Evolutionary conservation across 805 yeast species (phyloP).

Genomic region (Torulaspora maleeae): DNA sequence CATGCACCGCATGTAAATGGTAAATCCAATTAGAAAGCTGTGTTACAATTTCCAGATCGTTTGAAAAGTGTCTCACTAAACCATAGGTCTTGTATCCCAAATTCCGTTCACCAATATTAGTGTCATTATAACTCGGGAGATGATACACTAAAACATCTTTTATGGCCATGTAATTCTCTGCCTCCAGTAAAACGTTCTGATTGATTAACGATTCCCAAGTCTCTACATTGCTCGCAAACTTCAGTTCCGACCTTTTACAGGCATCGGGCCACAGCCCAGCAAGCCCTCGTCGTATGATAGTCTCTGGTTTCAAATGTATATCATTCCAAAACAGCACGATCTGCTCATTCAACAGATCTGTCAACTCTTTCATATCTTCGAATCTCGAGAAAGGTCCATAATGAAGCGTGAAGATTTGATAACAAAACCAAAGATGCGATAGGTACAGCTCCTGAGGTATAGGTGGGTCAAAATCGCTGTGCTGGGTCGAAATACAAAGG

Average conservation of each 20-base stretch:
- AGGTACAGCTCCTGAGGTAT: constrained; percentile 30
- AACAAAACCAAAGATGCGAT: constrained; percentile 27
- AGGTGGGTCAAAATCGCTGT: constrained; percentile 8
- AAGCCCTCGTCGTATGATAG: constrained; percentile 24
- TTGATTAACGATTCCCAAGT: constrained; percentile 31
- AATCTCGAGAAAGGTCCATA: constrained; percentile 25
- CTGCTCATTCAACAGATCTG: constrained; percentile 31
- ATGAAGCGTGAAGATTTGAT: constrained; percentile 26
- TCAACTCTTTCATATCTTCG: constrained; percentile 25
- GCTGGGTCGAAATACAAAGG: constrained; percentile 20
- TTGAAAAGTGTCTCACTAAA: constrained; percentile 26
- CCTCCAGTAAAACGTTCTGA: constrained; percentile 26
- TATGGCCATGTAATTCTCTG: constrained; percentile 29
- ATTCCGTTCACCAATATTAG: neutral
- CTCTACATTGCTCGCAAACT: constrained; percentile 7
- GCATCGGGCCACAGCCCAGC: constrained; percentile 21
- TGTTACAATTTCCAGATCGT: constrained; percentile 22
- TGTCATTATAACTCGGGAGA: constrained; percentile 19
- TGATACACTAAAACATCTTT: constrained; percentile 33
- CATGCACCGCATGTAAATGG: constrained; percentile 29
- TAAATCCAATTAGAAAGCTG: constrained; percentile 34
- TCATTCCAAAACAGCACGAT: constrained; percentile 33
- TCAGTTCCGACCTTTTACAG: constrained; percentile 27
- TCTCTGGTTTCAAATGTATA: constrained; percentile 23
- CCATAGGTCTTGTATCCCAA: constrained; percentile 27